Evolutionary conservation across 1,284 basidiomycete genomes (phyloP).

Genomic region (Cutaneotrichosporon cyanovorans): DNA sequence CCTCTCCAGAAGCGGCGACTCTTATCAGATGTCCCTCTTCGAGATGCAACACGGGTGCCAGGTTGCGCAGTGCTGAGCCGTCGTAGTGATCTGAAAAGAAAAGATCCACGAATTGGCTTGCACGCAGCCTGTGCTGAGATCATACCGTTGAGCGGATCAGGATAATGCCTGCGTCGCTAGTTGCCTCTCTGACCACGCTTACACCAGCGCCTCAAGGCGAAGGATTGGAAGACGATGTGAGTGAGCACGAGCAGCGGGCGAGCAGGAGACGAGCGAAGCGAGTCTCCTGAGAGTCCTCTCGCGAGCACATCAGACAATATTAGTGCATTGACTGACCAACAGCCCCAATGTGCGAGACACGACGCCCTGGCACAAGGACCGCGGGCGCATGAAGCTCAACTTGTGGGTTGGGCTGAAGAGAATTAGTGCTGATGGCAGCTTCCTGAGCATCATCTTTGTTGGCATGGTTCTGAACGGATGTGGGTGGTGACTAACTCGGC

Average conservation of each 20-base stretch:
- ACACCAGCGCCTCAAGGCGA: conserved; percentile 24
- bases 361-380: conserved; percentile 41
- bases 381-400: conserved; percentile 45
- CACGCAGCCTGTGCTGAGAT: conserved; percentile 44
- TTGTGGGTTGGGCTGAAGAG: conserved; percentile 28
- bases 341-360: conserved; percentile 42
- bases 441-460: conserved; percentile 45
- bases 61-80: conserved; percentile 9
- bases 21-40: not conserved
- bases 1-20: not conserved
- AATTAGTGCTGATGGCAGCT: conserved; percentile 23
- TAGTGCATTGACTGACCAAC: conserved; percentile 1
- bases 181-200: conserved; percentile 34
- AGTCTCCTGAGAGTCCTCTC: not conserved
- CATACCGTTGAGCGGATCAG: conserved; percentile 49
- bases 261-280: too few species aligned
- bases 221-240: conserved; percentile 43
- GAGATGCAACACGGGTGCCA: conserved; percentile 45
- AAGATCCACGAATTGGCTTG: too few species aligned
- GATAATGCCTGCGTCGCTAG: conserved; percentile 49
- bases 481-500: conserved; percentile 19
- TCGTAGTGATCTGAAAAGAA: not conserved
- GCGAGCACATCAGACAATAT: too few species aligned
- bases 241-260: too few species aligned
- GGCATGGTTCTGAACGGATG: conserved; percentile 47